Evolutionary conservation across 2,329 filamentous ascomycete genomes (phyloP).

Genomic region (Aspergillus sp.): DNA sequence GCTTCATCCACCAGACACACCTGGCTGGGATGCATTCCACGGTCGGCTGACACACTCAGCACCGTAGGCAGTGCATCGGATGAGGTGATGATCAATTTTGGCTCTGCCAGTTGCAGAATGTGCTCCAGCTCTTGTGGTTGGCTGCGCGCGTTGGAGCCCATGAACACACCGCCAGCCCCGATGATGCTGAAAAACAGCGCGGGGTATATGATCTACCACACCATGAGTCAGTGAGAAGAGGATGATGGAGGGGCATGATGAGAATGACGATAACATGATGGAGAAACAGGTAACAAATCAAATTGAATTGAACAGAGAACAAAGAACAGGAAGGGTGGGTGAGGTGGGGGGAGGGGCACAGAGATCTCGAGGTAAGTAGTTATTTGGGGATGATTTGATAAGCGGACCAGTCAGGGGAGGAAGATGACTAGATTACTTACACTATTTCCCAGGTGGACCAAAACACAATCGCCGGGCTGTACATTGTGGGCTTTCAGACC

Average conservation of each 20-base stretch:
- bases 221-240: constrained; percentile 19
- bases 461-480: constrained; percentile 45
- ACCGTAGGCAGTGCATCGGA: constrained; percentile 41
- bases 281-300: constrained; percentile 9
- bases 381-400: not conserved
- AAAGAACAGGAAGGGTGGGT: not conserved
- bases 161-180: constrained; percentile 52
- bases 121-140: constrained; percentile 51
- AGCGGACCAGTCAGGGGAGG: constrained; percentile 7
- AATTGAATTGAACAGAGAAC: not conserved
- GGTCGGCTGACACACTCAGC: constrained; percentile 33
- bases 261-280: not conserved
- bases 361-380: not conserved
- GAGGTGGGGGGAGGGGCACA: constrained; percentile 7
- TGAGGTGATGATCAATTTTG: constrained; percentile 50
- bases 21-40: constrained; percentile 33
- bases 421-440: constrained; percentile 30
- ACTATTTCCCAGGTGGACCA: constrained; percentile 46
- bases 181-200: constrained; percentile 44
- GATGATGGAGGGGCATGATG: constrained; percentile 4
- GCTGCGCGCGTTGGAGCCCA: constrained; percentile 54
- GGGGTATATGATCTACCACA: constrained; percentile 40
- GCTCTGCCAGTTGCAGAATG: constrained; percentile 46
- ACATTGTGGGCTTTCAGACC: constrained; percentile 43
- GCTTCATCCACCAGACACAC: constrained; percentile 41